Evolutionary conservation across 257 asterid species (phyloP), one percentile per base, ranked within the genome.

Genomic region (Avicennia marina): DNA sequence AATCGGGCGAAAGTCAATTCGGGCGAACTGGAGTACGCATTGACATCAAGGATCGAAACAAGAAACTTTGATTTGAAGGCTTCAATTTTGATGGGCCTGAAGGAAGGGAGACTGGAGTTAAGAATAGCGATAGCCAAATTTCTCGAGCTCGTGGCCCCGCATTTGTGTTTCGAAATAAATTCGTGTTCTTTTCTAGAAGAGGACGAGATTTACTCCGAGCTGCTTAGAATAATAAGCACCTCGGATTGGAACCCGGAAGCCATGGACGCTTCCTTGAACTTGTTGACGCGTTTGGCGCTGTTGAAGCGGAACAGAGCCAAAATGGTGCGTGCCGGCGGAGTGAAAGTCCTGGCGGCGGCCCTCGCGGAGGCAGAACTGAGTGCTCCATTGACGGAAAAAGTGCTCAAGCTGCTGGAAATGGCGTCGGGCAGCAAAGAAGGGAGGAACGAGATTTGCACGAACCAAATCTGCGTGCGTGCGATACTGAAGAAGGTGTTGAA

Each of bases 381-480:
- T 9, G 56, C 71, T 11, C 21, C 60, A 0, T 16, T 67, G 18
- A 71, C 78, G 7, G 96, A 83, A 18, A 89, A 78, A 11, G 73
- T 71, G 7, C 58, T 89, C 56, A 83, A 72, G 65, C 69, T 85
- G 1, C 41, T 85, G 5, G 96, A 83, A 32, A 51, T 81, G 39
- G 43, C 57, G 26, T 79, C 91, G 3, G 73, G 84, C 1, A 71
- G 87, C 57, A 78, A 73, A 40, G 96, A 89, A 56, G 96, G 95
- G 16, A 72, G 95, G 65, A 39, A 2, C 12, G 83, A 73, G 62
- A 78, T 89, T 0, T 78, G 86, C 62, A 68, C 63, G 15, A 71
- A 64, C 40, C 74, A 56, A 24, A 47, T 31, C 0, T 85, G 96
- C 41, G 67, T 83, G 18, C 64, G 51, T 42, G 81, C 78, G 13